Conservation (phyloP, 805 yeast species). For the Saccharomycopsis olivae region DNA sequence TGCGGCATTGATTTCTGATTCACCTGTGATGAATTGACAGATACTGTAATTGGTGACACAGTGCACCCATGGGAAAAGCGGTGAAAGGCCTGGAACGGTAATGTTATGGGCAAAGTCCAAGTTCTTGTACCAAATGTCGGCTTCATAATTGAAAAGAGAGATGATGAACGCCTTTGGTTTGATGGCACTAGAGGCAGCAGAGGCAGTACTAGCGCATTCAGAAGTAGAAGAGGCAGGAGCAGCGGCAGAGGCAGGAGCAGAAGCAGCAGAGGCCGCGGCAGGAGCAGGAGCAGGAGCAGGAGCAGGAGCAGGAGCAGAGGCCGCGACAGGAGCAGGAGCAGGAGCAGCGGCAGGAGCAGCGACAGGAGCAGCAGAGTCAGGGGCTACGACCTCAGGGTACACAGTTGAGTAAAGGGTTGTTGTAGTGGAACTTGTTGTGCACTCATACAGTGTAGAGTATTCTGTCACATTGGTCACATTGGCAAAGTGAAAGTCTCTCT, state of each 20-base stretch:
- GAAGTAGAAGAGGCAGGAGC: not conserved
- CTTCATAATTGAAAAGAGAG: slow-evolving; percentile 45
- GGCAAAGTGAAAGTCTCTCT: too few species aligned
- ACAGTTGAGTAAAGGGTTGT: not conserved
- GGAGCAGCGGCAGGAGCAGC: not conserved
- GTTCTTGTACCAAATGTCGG: slow-evolving; percentile 40
- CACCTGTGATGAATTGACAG: slow-evolving; percentile 60
- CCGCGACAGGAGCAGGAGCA: slow-evolving; percentile 1
- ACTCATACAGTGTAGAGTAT: too few species aligned
- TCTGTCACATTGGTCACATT: too few species aligned
- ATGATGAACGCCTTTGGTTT: slow-evolving; percentile 45
- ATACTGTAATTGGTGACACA: slow-evolving; percentile 42
- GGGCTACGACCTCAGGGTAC: not conserved
- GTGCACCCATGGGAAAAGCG: slow-evolving; percentile 44
- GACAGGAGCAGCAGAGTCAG: not conserved
- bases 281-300: not conserved
- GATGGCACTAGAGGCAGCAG: slow-evolving; percentile 6
- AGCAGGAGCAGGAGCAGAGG: slow-evolving; percentile 3
- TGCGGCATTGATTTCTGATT: slow-evolving; percentile 61
- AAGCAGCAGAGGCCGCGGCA: not conserved
- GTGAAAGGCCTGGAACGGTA: slow-evolving; percentile 57
- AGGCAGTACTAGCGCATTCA: not conserved
- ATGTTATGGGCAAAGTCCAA: slow-evolving; percentile 41
- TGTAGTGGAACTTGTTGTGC: too few species aligned
- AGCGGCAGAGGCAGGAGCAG: slow-evolving; percentile 1